Conservation (phyloP, 1,284 basidiomycete genomes). For the Papiliotrema fonsecae region DNA sequence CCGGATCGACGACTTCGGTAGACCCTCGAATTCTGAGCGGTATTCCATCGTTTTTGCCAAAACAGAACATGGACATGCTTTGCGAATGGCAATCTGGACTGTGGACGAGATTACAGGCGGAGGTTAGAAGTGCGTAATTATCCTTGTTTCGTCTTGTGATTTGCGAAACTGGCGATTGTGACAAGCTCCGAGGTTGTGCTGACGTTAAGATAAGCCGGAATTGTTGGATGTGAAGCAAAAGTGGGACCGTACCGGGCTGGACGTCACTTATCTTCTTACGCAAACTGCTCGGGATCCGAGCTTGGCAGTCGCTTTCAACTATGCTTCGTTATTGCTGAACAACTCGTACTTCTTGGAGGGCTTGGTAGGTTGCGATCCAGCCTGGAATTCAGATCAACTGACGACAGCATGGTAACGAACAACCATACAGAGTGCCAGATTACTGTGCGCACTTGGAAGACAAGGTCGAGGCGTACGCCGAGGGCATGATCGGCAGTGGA, state of each 20-base stretch:
- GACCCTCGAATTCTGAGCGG: slow-evolving; percentile 36
- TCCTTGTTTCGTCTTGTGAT: neutral
- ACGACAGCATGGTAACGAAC: slow-evolving; percentile 22
- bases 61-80: slow-evolving; percentile 32
- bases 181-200: neutral
- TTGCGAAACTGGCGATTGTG: neutral
- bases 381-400: slow-evolving; percentile 1
- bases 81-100: slow-evolving; percentile 43
- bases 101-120: slow-evolving; percentile 41
- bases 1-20: slow-evolving; percentile 22
- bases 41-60: slow-evolving; percentile 32
- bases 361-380: slow-evolving; percentile 59
- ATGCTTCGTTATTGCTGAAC: slow-evolving; percentile 87
- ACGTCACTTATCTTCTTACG: slow-evolving; percentile 55
- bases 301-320: slow-evolving; percentile 76
- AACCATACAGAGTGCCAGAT: slow-evolving; percentile 19
- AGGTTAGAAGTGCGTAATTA: slow-evolving; percentile 42
- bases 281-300: slow-evolving; percentile 63
- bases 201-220: slow-evolving; percentile 34
- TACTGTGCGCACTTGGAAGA: slow-evolving; percentile 30
- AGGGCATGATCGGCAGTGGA: slow-evolving; percentile 57
- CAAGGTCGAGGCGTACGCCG: slow-evolving; percentile 41
- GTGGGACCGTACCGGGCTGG: slow-evolving; percentile 39
- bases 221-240: slow-evolving; percentile 36
- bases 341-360: slow-evolving; percentile 90